Evolutionary conservation across 257 asterid genomes (phyloP).

Genomic region (Orobanche coerulescens): DNA sequence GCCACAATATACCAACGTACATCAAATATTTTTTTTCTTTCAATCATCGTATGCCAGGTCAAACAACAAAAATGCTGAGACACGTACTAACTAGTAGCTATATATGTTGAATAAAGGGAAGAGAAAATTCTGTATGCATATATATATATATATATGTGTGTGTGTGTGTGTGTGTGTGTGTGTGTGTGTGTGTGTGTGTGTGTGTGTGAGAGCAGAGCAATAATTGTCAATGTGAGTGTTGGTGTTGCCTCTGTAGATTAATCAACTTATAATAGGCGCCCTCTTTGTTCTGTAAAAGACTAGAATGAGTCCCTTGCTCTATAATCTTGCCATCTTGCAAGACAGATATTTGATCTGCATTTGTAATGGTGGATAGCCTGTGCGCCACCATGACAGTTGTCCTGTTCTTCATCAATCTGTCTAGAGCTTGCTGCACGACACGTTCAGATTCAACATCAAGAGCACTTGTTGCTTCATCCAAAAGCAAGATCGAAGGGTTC

Average conservation of each 20-base stretch:
- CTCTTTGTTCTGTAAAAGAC: constrained; percentile 54
- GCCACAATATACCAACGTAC: too few species aligned
- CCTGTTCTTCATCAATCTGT: constrained; percentile 65
- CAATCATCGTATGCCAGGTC: too few species aligned
- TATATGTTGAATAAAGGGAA: too few species aligned
- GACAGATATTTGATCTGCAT: constrained; percentile 65
- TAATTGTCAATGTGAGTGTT: constrained; percentile 23
- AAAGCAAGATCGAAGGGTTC: constrained; percentile 60
- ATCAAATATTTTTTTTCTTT: too few species aligned
- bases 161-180: too few species aligned
- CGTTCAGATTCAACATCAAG: constrained; percentile 75
- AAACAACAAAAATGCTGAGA: too few species aligned
- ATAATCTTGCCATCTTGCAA: constrained; percentile 74
- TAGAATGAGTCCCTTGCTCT: constrained; percentile 68
- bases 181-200: too few species aligned
- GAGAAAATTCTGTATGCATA: too few species aligned
- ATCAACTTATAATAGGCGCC: constrained; percentile 68
- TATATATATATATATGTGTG: too few species aligned
- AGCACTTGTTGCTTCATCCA: constrained; percentile 85
- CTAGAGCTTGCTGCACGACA: constrained; percentile 61
- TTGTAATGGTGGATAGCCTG: constrained; percentile 56
- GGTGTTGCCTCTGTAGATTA: constrained; percentile 53
- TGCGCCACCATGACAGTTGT: constrained; percentile 72
- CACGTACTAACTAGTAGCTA: too few species aligned
- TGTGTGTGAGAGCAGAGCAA: too few species aligned